Conservation (phyloP, 768 basidiomycete genomes). For the Filobasidium floriforme region DNA sequence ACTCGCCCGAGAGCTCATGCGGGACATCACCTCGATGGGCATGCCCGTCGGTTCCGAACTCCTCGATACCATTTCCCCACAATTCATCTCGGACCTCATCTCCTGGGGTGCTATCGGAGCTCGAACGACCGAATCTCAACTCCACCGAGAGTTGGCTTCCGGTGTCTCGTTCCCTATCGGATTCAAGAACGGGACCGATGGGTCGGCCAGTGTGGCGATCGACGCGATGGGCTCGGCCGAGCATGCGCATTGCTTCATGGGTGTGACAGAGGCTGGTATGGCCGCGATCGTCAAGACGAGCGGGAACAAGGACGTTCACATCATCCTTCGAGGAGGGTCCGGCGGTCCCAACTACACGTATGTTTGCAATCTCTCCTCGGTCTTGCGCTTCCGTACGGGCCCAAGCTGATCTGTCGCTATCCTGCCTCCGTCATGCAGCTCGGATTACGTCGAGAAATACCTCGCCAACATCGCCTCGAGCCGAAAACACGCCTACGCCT, state of each 20-base stretch:
- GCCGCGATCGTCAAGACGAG: slow-evolving; percentile 91
- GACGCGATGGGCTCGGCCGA: slow-evolving; percentile 92
- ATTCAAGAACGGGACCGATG: slow-evolving; percentile 99
- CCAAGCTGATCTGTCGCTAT: background rate
- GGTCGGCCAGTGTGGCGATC: slow-evolving; percentile 75
- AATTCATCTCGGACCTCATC: slow-evolving; percentile 88
- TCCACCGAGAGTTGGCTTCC: slow-evolving; percentile 91
- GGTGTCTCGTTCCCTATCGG: slow-evolving; percentile 92
- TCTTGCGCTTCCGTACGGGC: background rate
- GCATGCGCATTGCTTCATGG: slow-evolving; percentile 95
- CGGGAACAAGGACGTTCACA: slow-evolving; percentile 77
- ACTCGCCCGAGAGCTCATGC: slow-evolving; percentile 76
- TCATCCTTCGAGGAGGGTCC: slow-evolving; percentile 89
- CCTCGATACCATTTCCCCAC: slow-evolving; percentile 66
- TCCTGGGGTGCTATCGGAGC: slow-evolving; percentile 98
- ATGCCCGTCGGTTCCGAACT: slow-evolving; percentile 92
- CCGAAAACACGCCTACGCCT: slow-evolving; percentile 49
- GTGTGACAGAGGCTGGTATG: slow-evolving; percentile 52
- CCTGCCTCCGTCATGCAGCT: slow-evolving; percentile 16
- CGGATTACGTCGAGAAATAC: slow-evolving; percentile 39
- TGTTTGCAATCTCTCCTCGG: slow-evolving; percentile 12
- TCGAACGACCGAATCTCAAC: slow-evolving; percentile 77
- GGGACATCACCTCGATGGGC: slow-evolving; percentile 80
- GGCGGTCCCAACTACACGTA: slow-evolving; percentile 80
- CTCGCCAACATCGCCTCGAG: slow-evolving; percentile 32